Base-by-base conservation (phyloP, 1,284 basidiomycete genomes). In the Tilletia setariae region DNA sequence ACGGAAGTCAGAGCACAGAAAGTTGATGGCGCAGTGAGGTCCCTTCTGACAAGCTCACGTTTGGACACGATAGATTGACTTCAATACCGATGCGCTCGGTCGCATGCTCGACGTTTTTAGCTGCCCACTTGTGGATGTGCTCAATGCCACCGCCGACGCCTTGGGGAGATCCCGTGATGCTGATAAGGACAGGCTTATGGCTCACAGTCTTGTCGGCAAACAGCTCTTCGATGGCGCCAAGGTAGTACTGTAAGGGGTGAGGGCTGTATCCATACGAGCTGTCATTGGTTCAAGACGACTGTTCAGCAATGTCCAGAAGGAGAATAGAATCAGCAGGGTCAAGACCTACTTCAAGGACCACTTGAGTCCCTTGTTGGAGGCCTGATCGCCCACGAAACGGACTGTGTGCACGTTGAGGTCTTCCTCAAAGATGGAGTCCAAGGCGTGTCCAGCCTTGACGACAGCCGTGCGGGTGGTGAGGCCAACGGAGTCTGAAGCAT, bases 211-310 rank as follows among this genome's bases (percentile, higher is more conserved):
- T 49, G 16, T 23, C 46, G 6, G 46, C 46, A 19, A 49, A 16
- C 19, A 49, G 16, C 16, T 19, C 19, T 23, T 19, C 21, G 19
- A 49, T 16, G 46, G 21, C 21, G 16, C 19, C 46, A 6, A 49
- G 46, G 46, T 49, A 49, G 46, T 6, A 19, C 19, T n/a, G 46
- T 16, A 49, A 23, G 6, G 46, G 3, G 19, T 23, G 46, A 49
- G 46, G 46, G 16, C 46, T 49, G 46, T 49, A 49, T 19, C 46
- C 46, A 16, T 49, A 49, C 21, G 46, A 49, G 46, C 46, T 49
- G 46, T 16, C 6, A 49, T 49, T 6, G 21, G 16, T n/a, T n/a
- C 21, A 23, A 19, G 6, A 16, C 21, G 16, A 23, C 16, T 16
- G 19, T 6, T 49, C 46, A 49, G 46, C 46, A 16, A 6, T 49